Conservation (phyloP, 441 rosid genomes). For the Raphanus hybrid region DNA sequence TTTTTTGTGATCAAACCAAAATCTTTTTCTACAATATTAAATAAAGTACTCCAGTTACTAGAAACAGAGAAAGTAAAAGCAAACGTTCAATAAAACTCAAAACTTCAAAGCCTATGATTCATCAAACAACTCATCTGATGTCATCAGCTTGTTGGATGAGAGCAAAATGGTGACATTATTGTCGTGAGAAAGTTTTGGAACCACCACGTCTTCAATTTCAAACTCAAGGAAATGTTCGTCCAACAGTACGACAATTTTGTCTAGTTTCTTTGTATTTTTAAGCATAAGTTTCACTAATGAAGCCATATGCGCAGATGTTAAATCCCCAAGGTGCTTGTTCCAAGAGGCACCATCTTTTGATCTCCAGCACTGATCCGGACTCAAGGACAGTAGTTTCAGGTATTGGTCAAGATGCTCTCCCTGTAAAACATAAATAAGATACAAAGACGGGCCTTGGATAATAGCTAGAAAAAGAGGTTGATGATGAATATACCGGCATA, state of each 20-base stretch:
- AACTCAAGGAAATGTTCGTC: conserved; percentile 6
- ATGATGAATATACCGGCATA: neutral
- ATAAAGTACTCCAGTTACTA: too few relatives aligned
- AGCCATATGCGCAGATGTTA: neutral
- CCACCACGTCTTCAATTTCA: too few relatives aligned
- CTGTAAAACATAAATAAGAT: neutral
- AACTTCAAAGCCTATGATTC: too few relatives aligned
- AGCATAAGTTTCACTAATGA: neutral
- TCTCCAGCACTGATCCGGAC: neutral
- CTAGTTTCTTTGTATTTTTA: neutral
- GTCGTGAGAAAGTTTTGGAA: too few relatives aligned
- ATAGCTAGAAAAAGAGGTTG: neutral
- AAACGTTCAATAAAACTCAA: too few relatives aligned
- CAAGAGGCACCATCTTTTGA: neutral
- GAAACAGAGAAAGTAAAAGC: too few relatives aligned
- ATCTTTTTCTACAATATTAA: too few relatives aligned
- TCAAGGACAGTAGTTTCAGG: neutral
- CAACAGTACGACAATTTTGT: neutral
- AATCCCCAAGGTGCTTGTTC: neutral
- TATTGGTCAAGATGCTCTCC: neutral
- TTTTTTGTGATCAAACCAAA: too few relatives aligned
- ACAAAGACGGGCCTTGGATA: neutral
- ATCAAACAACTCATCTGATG: too few relatives aligned
- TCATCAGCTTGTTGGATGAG: too few relatives aligned
- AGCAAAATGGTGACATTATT: too few relatives aligned